Base-by-base conservation (phyloP, 306 rosid species). In the Arachis stenosperma region DNA sequence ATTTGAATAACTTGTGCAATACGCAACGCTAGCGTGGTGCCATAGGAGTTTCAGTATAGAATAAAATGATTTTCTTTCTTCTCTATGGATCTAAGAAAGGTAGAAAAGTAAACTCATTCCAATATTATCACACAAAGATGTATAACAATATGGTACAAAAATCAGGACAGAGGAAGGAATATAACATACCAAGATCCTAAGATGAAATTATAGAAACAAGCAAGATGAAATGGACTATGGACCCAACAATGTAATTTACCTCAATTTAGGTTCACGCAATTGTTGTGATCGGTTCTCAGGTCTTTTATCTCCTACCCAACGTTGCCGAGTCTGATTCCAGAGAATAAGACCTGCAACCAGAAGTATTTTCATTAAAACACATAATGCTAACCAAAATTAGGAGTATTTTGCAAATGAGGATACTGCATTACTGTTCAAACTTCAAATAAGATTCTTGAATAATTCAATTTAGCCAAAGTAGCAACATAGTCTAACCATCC, bases 271-370 rank as follows among this genome's bases (percentile, higher is more conserved):
- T 84, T 91, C 99, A 75, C 66, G 90, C 74, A 65, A 75, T 80
- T 85, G 92, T 40, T 73, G 88, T 41, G 79, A 48, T 47, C 33
- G 87, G 47, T 61, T 84, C 79, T 82, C 86, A 0, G 85, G n/a
- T 74, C 63, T 88, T 66, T 84, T 87, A 55, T 85, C 87, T 81
- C 97, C 95, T 48, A 85, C 68, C 99, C 99, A 94, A 48, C 83
- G 87, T 70, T 88, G 97, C 78, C 97, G 82, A 67, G 87, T 89
- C 70, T 91, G 97, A 79, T 88, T 94, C 97, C 97, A 94, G 74
- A 91, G 90, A 85, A 85, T 90, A 74, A 88, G 80, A 78, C 99
- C 99, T 94, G 88, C 76, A 81, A 61, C 78, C 79, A 79, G n/a
- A 74, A 47, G 10, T 13, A 22, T 52, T 46, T 71, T 14, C 69